phyloP scores from a whole-genome alignment of 2,329 filamentous ascomycete species.

The Trichoderma sp. region DNA sequence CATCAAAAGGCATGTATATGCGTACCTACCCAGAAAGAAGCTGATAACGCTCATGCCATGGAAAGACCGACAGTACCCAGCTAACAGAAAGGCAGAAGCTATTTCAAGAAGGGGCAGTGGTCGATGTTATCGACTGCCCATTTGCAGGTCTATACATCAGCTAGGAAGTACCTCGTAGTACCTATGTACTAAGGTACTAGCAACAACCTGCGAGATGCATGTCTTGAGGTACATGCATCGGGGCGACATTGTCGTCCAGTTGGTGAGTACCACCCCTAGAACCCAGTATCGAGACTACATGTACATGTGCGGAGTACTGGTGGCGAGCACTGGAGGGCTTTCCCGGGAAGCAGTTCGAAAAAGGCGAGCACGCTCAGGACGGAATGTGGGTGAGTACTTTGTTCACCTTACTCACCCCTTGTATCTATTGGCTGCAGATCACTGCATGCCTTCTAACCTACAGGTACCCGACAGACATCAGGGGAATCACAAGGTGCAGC shows the following conservation, averaged over 20 bases:
- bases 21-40: not conserved
- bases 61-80: not conserved
- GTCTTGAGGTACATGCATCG: not conserved
- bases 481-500: not conserved
- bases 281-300: not conserved
- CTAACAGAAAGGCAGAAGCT: not conserved
- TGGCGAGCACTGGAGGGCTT: not conserved
- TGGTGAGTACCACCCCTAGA: not conserved
- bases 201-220: not conserved
- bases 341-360: not conserved
- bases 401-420: not conserved
- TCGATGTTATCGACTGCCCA: not conserved
- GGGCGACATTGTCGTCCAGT: not conserved
- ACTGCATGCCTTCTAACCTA: not conserved
- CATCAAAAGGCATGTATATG: not conserved
- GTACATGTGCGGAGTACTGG: not conserved
- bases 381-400: not conserved
- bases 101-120: not conserved
- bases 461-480: not conserved
- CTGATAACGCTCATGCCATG: not conserved
- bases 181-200: no score
- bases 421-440: not conserved
- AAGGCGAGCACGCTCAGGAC: not conserved
- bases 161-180: not conserved
- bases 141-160: not conserved